These are phyloP conservation scores for Agrostemma githago DNA, from an alignment of 148 eudicot species.

Conservation along the genomic window DNA sequence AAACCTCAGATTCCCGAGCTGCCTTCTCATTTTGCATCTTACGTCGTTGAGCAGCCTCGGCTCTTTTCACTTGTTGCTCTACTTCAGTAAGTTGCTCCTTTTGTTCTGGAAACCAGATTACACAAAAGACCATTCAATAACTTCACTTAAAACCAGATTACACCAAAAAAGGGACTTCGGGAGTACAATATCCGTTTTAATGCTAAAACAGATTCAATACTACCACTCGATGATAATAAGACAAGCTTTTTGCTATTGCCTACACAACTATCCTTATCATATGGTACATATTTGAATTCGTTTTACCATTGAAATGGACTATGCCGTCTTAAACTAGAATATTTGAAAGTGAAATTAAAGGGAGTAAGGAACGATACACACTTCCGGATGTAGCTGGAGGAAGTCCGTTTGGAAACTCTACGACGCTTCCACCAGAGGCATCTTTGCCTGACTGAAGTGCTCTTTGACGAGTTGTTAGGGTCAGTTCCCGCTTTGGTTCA, in stretches of 20 bases:
- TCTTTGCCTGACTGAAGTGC: conserved; percentile 76
- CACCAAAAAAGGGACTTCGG: too few relatives aligned
- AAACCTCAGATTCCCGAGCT: conserved; percentile 81
- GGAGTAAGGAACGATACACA: conserved; percentile 26
- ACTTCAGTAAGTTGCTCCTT: conserved; percentile 74
- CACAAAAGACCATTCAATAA: background rate
- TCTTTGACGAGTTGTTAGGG: conserved; percentile 81
- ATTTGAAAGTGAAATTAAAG: background rate
- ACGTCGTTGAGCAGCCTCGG: conserved; percentile 86
- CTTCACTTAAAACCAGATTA: too few relatives aligned
- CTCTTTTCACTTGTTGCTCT: conserved; percentile 81
- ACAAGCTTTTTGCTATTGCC: too few relatives aligned
- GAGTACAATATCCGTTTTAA: too few relatives aligned
- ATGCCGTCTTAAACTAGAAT: too few relatives aligned
- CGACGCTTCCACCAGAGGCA: conserved; percentile 46
- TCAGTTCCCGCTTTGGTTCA: conserved; percentile 62
- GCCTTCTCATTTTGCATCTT: conserved; percentile 80
- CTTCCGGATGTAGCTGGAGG: conserved; percentile 84
- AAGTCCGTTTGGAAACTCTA: conserved; percentile 88
- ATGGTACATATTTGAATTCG: too few relatives aligned
- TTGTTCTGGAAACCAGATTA: conserved; percentile 41
- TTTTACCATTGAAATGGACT: too few relatives aligned
- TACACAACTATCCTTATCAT: too few relatives aligned
- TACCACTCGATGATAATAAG: background rate
- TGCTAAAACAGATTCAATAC: background rate